Evolutionary conservation across 495 filamentous ascomycete species (phyloP), one percentile per base, ranked within the genome.

Genomic region (Neurospora sp.): DNA sequence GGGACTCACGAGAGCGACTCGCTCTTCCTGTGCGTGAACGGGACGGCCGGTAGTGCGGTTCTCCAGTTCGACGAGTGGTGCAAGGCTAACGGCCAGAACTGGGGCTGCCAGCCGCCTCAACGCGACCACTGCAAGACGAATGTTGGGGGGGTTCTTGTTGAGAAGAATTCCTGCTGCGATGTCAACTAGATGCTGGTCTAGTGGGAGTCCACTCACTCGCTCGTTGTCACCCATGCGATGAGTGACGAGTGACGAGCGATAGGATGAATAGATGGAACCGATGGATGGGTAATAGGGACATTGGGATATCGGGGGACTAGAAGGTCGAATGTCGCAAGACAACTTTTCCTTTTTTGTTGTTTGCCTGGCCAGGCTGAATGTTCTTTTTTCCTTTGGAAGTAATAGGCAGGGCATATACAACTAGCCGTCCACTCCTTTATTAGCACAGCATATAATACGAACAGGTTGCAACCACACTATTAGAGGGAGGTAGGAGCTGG

Each of bases 91-190:
- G 44, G 44, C n/a, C 31, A 69, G 41, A 71, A 27, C 37, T 39
- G 37, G 69, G 39, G 69, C 40, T 74, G 72, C 72, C 72, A 74
- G 37, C 72, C 72, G 9, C 42, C n/a, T 9, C 39, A 69, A 6
- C 23, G 27, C 46, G 59, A 48, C 20, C 40, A 44, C 31, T 74
- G 72, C 72, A 35, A 44, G 35, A 18, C 6, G 6, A 42, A 42
- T 9, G 37, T 46, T 10, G n/a, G 44, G 18, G 44, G 44, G 0
- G 44, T n/a, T 20, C 40, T 42, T 42, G 44, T 46, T 46, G 44
- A 46, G 44, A 20, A 20, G 44, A 46, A 46, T 0, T 46, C 44
- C 11, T 46, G 44, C 44, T 46, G 44, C n/a, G 46, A 54, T 54
- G 46, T 12, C 0, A 54, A 54, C 46, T 54, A 54, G 20, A 23